Percentiles rank a stretch among this genome's conserved stretches.
phyloP scores from a whole-genome alignment of 148 eudicot genomes.

The Pouteria glomerata region DNA sequence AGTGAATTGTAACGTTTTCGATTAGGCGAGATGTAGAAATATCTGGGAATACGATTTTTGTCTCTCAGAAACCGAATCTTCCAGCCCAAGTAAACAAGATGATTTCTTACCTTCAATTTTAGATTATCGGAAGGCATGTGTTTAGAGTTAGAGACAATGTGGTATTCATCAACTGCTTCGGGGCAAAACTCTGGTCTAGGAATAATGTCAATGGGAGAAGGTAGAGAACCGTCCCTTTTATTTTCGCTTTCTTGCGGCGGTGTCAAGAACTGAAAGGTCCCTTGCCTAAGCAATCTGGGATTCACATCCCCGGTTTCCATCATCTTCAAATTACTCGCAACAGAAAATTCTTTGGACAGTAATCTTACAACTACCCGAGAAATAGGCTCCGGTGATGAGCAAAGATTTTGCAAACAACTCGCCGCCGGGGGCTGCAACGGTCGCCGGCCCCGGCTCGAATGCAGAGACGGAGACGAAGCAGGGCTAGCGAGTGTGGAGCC shows the following conservation, averaged over 20 bases:
- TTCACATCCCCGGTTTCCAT: no score
- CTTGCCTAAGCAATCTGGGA: no score
- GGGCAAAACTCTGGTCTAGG: constrained; percentile 47
- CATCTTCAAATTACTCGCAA: no score
- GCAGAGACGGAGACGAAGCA: no score
- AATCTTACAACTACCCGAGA: background rate
- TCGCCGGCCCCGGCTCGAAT: no score
- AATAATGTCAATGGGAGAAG: constrained; percentile 25
- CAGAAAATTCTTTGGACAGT: constrained; percentile 2
- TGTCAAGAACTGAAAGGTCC: constrained; percentile 1
- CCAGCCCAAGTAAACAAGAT: constrained; percentile 65
- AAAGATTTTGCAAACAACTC: no score
- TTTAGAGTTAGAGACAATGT: background rate
- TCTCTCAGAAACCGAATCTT: constrained; percentile 32
- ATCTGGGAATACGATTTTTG: background rate
- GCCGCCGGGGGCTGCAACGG: no score
- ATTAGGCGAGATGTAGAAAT: constrained; percentile 52
- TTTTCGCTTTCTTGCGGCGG: constrained; percentile 6
- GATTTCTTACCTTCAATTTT: constrained; percentile 29
- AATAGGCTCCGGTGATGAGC: no score
- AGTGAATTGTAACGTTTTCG: constrained; percentile 35
- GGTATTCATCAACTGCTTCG: constrained; percentile 30
- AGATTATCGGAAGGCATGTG: background rate
- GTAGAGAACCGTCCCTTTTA: constrained; percentile 18
- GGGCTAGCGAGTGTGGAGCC: no score